Conservation (phyloP, 2,329 filamentous ascomycete species). For the Dactylonectria estremocensis region DNA sequence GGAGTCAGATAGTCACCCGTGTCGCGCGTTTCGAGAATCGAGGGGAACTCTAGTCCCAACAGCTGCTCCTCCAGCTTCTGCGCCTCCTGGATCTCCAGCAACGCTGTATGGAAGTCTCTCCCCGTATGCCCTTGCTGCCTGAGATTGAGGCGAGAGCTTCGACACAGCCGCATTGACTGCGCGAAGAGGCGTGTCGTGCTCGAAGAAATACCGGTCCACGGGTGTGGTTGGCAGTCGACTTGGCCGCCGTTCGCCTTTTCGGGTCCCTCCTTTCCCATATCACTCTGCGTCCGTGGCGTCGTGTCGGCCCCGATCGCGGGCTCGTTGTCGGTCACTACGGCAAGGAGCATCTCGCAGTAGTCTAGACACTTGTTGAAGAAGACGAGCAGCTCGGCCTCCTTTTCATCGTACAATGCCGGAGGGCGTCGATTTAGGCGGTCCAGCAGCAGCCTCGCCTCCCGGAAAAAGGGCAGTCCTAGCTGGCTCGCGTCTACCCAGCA, state of each 20-base stretch:
- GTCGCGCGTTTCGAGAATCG: slow-evolving; percentile 34
- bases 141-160: slow-evolving; percentile 50
- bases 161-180: slow-evolving; percentile 54
- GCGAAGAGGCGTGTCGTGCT: slow-evolving; percentile 53
- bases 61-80: slow-evolving; percentile 54
- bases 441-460: slow-evolving; percentile 47
- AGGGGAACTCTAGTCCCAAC: slow-evolving; percentile 49
- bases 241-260: neutral
- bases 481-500: slow-evolving; percentile 58
- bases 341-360: slow-evolving; percentile 60
- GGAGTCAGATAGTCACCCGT: slow-evolving; percentile 53
- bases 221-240: slow-evolving; percentile 48
- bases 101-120: slow-evolving; percentile 47
- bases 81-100: slow-evolving; percentile 46
- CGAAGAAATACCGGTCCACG: slow-evolving; percentile 58
- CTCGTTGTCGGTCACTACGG: slow-evolving; percentile 53
- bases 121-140: slow-evolving; percentile 42
- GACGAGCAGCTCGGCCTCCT: slow-evolving; percentile 50
- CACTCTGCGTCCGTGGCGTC: neutral
- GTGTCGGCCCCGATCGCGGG: neutral
- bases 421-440: slow-evolving; percentile 45
- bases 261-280: neutral
- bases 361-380: slow-evolving; percentile 58
- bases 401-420: slow-evolving; percentile 21
- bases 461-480: slow-evolving; percentile 53